Evolutionary conservation across 441 rosid genomes (phyloP), one percentile per base, ranked within the genome.

Genomic region (Mallotus japonicus): DNA sequence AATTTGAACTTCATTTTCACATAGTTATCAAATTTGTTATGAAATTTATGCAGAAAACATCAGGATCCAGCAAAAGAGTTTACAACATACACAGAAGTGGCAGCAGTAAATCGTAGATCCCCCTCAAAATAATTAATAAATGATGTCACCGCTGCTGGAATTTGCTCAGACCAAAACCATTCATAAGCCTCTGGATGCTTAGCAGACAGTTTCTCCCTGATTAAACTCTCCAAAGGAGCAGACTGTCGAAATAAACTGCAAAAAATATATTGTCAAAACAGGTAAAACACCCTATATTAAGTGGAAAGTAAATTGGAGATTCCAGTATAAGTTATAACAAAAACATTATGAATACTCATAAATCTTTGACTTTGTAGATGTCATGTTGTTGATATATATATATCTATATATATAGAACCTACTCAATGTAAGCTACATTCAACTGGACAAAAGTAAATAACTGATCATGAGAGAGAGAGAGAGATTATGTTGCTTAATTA

Each of bases 111-210:
- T 72, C 82, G 85, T 65, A 83, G 79, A 72, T 90, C 97, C 74
- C 79, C 88, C 76, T 96, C 97, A 82, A 92, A 87, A 73, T 77
- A 87, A 84, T 79, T 87, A 62, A 93, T 86, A 84, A 92, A 90
- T 61, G 91, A 87, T 65, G 88, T 65, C 76, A 89, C 91, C 65
- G 77, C 89, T 59, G 77, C 69, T 37, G 98, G 98, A 74, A 92
- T 83, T 82, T 89, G 94, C 80, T 87, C 92, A 47, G 92, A 84
- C 94, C 90, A 93, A 80, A 96, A 90, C 99, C 97, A 86, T 49
- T 92, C 94, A 78, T 82, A 86, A 65, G 84, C 86, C 79, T 90
- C 91, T 76, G 95, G 90, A 67, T 88, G 91, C 77, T 92, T 96
- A 77, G 85, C 86, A 60, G 92, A 88, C 70, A 96, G 75, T 77